These are phyloP conservation scores for Neoboletus subvelutipes DNA, from an alignment of 768 basidiomycete species.

Conservation along the genomic window DNA sequence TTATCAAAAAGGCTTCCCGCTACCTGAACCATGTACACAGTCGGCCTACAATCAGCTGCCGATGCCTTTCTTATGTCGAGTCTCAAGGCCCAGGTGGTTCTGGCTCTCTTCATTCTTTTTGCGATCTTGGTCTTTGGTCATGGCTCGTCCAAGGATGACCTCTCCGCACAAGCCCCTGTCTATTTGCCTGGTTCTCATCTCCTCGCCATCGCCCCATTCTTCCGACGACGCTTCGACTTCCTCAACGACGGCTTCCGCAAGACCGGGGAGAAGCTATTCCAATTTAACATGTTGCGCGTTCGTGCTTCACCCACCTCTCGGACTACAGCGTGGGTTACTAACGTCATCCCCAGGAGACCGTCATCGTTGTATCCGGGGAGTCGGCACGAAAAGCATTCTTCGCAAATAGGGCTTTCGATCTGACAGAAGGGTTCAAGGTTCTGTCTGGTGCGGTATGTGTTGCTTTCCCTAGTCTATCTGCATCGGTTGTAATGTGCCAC, in stretches of 20 bases:
- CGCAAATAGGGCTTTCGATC: conserved; percentile 65
- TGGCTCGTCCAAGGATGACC: conserved; percentile 46
- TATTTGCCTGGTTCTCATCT: conserved; percentile 58
- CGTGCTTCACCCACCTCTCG: conserved; percentile 29
- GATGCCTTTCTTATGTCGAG: conserved; percentile 37
- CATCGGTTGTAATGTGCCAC: conserved; percentile 14
- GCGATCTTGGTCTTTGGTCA: conserved; percentile 40
- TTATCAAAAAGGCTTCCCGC: conserved; percentile 28
- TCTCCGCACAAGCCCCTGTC: conserved; percentile 41
- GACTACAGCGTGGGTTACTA: conserved; percentile 15
- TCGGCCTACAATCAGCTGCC: conserved; percentile 41
- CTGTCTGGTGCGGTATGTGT: conserved; percentile 71
- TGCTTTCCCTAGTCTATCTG: conserved; percentile 8
- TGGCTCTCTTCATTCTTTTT: conserved; percentile 35
- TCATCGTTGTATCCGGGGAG: conserved; percentile 77
- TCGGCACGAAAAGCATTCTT: conserved; percentile 68
- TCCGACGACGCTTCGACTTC: conserved; percentile 68
- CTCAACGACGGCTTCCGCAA: conserved; percentile 68
- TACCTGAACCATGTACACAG: conserved; percentile 39
- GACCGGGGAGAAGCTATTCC: conserved; percentile 64
- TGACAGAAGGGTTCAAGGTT: conserved; percentile 77
- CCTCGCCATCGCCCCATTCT: conserved; percentile 64
- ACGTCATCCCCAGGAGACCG: conserved; percentile 53
- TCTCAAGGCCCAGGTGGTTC: conserved; percentile 32
- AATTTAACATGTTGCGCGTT: conserved; percentile 68